Evolutionary conservation across 2,329 filamentous ascomycete genomes (phyloP).

Genomic region (Claviceps humidiphila): DNA sequence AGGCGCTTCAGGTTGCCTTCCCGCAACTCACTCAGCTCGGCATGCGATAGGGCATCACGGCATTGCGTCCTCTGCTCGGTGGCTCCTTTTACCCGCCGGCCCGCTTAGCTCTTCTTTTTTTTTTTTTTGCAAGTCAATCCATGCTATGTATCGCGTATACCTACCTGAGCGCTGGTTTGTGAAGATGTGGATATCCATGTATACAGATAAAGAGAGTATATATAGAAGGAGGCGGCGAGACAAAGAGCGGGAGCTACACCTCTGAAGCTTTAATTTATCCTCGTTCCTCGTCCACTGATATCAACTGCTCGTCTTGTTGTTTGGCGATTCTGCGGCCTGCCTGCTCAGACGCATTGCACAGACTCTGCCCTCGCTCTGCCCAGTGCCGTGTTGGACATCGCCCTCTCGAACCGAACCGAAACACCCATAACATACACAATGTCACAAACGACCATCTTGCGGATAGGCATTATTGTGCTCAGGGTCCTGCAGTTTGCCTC

Average conservation of each 20-base stretch:
- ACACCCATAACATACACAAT: background rate
- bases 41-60: background rate
- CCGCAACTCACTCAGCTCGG: background rate
- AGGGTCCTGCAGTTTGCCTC: constrained; percentile 39
- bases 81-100: background rate
- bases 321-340: background rate
- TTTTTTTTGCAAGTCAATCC: background rate
- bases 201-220: background rate
- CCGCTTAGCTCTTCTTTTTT: background rate
- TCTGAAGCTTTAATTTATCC: too few species aligned
- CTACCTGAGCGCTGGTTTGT: background rate
- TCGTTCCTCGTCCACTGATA: background rate
- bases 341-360: background rate
- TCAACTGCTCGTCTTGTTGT: background rate
- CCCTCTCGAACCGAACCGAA: background rate
- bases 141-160: background rate
- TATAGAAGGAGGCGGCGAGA: background rate
- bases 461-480: constrained; percentile 11
- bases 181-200: background rate
- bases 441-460: constrained; percentile 2
- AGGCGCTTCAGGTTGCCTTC: background rate
- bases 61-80: background rate
- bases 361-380: background rate
- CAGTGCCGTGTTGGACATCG: background rate
- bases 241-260: too few species aligned